These are phyloP conservation scores for Physcomitrium patens DNA, from an alignment of 225 moss, liverwort and hornwort genomes.

Conservation along the genomic window DNA sequence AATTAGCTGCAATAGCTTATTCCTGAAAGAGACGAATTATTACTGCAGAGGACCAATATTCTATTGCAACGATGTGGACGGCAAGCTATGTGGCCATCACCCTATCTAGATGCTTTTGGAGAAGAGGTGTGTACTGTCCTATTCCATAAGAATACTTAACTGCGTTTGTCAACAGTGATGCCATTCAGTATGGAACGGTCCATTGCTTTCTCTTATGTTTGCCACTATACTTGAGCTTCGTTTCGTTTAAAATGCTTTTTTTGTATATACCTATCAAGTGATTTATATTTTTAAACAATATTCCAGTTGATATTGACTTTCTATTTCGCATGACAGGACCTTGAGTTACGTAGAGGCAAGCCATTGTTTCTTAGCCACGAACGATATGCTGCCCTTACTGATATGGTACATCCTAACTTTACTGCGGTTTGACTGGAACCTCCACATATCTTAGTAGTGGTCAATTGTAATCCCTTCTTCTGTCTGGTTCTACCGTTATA, in stretches of 20 bases:
- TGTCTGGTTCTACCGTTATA: neutral
- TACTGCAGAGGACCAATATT: constrained; percentile 75
- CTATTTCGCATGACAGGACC: constrained; percentile 53
- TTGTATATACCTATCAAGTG: neutral
- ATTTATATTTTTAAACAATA: neutral
- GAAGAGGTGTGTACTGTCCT: constrained; percentile 69
- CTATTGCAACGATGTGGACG: constrained; percentile 89
- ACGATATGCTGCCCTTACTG: constrained; percentile 80
- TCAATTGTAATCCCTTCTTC: neutral
- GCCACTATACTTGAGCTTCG: neutral
- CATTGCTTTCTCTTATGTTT: constrained; percentile 8
- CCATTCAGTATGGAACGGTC: neutral
- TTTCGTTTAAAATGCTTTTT: neutral
- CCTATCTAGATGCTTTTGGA: constrained; percentile 88
- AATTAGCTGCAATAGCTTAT: neutral
- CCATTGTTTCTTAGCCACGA: constrained; percentile 84
- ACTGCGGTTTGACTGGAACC: constrained; percentile 16
- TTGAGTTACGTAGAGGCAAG: constrained; percentile 78
- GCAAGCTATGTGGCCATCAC: constrained; percentile 90
- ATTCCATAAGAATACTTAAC: neutral
- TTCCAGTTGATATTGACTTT: constrained; percentile 9
- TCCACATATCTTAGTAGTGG: neutral
- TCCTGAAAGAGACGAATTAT: neutral
- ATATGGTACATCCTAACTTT: constrained; percentile 59
- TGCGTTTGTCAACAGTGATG: constrained; percentile 7